These are phyloP conservation scores for Lipomyces sp. DNA, from an alignment of 805 yeast species.

Conservation along the genomic window DNA sequence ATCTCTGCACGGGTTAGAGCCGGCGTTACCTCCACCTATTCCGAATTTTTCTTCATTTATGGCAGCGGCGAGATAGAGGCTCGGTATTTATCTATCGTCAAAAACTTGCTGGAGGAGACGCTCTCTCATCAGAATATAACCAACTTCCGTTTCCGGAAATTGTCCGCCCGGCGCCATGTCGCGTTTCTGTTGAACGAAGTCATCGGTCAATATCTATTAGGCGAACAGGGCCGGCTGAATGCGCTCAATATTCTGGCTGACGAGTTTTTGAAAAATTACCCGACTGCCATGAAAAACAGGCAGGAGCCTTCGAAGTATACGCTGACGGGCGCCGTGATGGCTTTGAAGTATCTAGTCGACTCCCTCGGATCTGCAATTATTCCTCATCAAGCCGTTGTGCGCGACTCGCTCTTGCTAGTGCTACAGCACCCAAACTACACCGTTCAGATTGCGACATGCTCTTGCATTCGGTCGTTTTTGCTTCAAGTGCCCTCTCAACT, in stretches of 20 bases:
- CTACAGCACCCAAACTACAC: conserved; percentile 28
- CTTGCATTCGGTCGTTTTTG: conserved; percentile 25
- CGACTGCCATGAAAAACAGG: conserved; percentile 30
- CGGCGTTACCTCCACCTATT: conserved; percentile 33
- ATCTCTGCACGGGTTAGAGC: conserved; percentile 27
- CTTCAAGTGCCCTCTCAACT: conserved; percentile 32
- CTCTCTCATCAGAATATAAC: conserved; percentile 23
- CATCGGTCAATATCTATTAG: conserved; percentile 33
- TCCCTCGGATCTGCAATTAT: conserved; percentile 36
- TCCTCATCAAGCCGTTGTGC: conserved; percentile 23
- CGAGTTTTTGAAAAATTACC: conserved; percentile 31
- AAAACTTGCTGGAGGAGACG: conserved; percentile 26
- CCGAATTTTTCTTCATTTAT: conserved; percentile 24
- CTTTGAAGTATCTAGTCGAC: conserved; percentile 29
- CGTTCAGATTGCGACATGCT: conserved; percentile 24
- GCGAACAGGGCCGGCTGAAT: conserved; percentile 34
- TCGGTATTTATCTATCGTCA: conserved; percentile 29
- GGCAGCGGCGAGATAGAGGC: conserved; percentile 29
- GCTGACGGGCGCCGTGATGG: conserved; percentile 29
- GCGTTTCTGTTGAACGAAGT: conserved; percentile 32
- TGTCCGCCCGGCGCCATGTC: conserved; percentile 32
- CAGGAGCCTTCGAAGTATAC: conserved; percentile 30
- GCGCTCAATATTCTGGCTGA: conserved; percentile 30
- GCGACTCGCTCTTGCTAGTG: conserved; percentile 20
- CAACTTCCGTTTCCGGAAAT: conserved; percentile 17